Evolutionary conservation across 2,329 filamentous ascomycete species (phyloP).

Genomic region (Trichoderma harzianum): DNA sequence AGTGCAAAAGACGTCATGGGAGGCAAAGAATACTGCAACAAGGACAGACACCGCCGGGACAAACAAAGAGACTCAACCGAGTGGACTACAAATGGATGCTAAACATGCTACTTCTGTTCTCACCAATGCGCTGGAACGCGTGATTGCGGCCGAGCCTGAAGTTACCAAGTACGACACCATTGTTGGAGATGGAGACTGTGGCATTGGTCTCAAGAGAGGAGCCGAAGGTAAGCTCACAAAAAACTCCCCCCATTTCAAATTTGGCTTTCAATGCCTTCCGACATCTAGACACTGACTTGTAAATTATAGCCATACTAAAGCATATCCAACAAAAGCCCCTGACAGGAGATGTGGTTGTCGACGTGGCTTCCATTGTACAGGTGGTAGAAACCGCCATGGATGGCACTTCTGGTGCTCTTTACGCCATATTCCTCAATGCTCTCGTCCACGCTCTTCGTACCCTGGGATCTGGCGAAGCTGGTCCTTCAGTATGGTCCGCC

Average conservation of each 20-base stretch:
- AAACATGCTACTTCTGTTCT: conserved; percentile 49
- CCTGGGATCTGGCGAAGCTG: conserved; percentile 39
- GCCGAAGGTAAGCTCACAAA: conserved; percentile 62
- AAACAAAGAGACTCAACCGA: conserved; percentile 38
- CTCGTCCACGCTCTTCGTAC: conserved; percentile 62
- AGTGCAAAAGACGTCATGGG: conserved; percentile 61
- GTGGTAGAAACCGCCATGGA: conserved; percentile 59
- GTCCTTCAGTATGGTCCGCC: conserved; percentile 49
- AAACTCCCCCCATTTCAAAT: not conserved
- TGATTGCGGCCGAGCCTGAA: conserved; percentile 66
- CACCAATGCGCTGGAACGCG: conserved; percentile 53
- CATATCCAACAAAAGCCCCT: conserved; percentile 44
- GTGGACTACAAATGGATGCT: conserved; percentile 53
- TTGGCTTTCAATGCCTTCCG: not conserved
- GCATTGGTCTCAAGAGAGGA: conserved; percentile 79
- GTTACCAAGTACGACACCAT: conserved; percentile 74
- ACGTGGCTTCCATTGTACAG: conserved; percentile 50
- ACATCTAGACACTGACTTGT: conserved; percentile 21
- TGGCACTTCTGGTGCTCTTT: conserved; percentile 58
- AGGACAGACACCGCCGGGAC: conserved; percentile 38
- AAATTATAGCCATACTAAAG: conserved; percentile 47
- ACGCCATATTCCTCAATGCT: conserved; percentile 85
- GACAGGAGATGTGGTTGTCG: conserved; percentile 51
- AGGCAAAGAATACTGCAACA: conserved; percentile 49
- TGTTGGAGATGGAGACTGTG: conserved; percentile 88